Evolutionary conservation across 2,329 filamentous ascomycete species (phyloP).

Genomic region (Acephala macrosclerotiorum): DNA sequence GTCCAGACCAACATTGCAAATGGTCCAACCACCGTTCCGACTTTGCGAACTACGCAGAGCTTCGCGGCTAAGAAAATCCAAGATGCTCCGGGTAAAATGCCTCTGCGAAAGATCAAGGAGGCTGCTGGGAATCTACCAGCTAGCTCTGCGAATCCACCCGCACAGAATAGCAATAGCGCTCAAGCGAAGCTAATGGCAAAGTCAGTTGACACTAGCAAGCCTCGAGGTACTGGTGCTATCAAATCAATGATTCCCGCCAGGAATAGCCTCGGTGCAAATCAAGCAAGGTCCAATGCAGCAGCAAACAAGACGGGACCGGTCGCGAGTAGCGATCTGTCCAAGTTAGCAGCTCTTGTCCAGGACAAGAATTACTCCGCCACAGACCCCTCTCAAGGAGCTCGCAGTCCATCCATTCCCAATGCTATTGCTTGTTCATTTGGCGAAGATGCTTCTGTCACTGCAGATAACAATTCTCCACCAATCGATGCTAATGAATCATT

Average conservation of each 20-base stretch:
- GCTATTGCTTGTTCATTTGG: neutral
- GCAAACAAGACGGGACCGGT: neutral
- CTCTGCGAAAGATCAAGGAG: neutral
- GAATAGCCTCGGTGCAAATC: neutral
- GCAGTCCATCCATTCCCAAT: neutral
- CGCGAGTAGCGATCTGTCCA: neutral
- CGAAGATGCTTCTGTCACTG: neutral
- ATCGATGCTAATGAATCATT: neutral
- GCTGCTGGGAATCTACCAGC: neutral
- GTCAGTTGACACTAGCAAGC: neutral
- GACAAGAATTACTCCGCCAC: neutral
- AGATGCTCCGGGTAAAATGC: neutral
- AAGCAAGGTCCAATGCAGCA: conserved; percentile 9
- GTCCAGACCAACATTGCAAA: too few relatives aligned
- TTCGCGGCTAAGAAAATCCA: neutral
- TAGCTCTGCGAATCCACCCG: neutral
- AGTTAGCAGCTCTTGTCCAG: neutral
- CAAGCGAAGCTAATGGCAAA: neutral
- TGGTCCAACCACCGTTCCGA: neutral
- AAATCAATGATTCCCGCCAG: neutral
- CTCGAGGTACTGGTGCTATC: neutral
- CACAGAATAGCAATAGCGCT: neutral
- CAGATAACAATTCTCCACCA: neutral
- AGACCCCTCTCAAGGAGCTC: neutral
- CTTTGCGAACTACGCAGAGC: neutral